A percentile compares a stretch with the other conserved stretches of the same genome.
phyloP scores from a whole-genome alignment of 441 rosid species.

The Erodium chrysanthum region DNA sequence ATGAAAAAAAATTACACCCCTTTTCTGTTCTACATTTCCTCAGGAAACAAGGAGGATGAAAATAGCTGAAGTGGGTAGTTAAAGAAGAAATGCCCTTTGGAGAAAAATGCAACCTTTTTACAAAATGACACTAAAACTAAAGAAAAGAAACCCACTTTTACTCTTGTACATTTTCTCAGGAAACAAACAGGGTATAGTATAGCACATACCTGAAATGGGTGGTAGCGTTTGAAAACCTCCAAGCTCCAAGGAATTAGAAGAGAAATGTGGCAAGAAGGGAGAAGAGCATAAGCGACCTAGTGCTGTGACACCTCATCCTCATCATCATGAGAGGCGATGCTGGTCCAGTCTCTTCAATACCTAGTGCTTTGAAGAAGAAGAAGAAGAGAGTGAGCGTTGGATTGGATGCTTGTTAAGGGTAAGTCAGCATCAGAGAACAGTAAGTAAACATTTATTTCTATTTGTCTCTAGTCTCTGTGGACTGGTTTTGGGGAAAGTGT shows the following conservation, averaged over 20 bases:
- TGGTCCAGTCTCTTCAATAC: background rate
- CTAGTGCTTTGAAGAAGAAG: background rate
- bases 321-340: background rate
- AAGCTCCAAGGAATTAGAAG: slow-evolving; percentile 2
- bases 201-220: no score
- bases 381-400: background rate
- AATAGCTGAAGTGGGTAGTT: background rate
- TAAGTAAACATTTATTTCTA: background rate
- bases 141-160: no score
- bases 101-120: background rate
- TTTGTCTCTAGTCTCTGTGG: background rate
- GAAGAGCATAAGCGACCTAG: background rate
- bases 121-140: background rate
- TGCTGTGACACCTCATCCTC: background rate
- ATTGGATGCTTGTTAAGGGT: no score
- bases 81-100: background rate
- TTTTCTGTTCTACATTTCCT: background rate
- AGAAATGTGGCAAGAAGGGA: background rate
- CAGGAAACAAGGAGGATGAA: background rate
- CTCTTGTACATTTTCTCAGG: no score
- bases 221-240: background rate
- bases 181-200: no score
- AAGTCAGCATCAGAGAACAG: background rate
- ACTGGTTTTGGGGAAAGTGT: background rate
- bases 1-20: background rate